Conservation (phyloP, 805 yeast genomes). For the Lipomyces starkeyi region DNA sequence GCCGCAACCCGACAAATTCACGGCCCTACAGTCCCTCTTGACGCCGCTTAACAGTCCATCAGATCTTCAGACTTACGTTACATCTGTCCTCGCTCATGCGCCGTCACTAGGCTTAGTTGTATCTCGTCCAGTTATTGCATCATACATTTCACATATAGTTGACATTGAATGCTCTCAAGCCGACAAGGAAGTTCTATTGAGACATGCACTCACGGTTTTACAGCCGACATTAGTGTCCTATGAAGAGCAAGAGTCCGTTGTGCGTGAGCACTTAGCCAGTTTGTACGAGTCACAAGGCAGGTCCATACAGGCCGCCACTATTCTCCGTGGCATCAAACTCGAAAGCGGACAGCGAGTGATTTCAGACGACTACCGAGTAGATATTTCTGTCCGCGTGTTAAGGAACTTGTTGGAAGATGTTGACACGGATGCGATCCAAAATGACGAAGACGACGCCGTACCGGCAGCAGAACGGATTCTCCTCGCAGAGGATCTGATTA, state of each 20-base stretch:
- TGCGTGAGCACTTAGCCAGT: conserved; percentile 41
- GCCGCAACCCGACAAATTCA: conserved; percentile 30
- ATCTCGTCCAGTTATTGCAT: conserved; percentile 30
- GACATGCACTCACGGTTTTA: conserved; percentile 17
- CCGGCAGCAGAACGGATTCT: conserved; percentile 27
- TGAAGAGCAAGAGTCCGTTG: conserved; percentile 40
- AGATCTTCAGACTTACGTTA: conserved; percentile 17
- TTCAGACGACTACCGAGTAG: conserved; percentile 40
- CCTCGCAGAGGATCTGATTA: conserved; percentile 41
- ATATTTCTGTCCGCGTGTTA: conserved; percentile 40
- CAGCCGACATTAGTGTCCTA: conserved; percentile 38
- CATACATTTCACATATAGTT: conserved; percentile 17
- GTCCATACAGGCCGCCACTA: conserved; percentile 39
- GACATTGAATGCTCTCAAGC: background rate
- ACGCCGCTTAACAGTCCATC: conserved; percentile 8
- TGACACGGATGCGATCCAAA: conserved; percentile 26
- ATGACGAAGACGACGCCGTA: conserved; percentile 18
- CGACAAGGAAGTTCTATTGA: conserved; percentile 15
- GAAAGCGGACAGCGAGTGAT: conserved; percentile 38
- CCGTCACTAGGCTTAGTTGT: conserved; percentile 31
- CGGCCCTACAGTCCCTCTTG: conserved; percentile 15
- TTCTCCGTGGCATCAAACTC: conserved; percentile 40
- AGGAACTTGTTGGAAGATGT: conserved; percentile 42
- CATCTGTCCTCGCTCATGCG: conserved; percentile 22
- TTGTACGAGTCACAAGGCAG: conserved; percentile 37